Evolutionary conservation across 805 yeast species (phyloP), one percentile per base, ranked within the genome.

Genomic region (Cephaloascus fragrans): DNA sequence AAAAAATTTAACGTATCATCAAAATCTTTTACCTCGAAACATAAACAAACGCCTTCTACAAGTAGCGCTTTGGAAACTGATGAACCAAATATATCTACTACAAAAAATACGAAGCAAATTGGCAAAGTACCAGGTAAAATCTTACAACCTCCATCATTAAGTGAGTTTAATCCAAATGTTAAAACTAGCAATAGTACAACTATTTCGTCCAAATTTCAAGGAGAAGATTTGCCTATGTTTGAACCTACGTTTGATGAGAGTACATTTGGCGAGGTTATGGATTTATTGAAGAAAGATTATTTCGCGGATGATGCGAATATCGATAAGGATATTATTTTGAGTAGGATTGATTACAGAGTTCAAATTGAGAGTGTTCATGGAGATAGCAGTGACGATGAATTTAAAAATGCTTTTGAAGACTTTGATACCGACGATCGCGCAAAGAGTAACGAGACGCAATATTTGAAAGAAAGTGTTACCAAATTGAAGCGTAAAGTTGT

Each of bases 271-370:
- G 32, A 19, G 3, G n/a, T 19, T 6, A 32, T 32, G 18, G 16
- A 17, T n/a, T 20, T 20, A 4, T n/a, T 26, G 12, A 19, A 26
- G 4, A 36, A 26, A 18, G 26, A 9, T 9, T 20, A 37, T 18
- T n/a, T 34, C 29, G n/a, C 31, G 10, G 39, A 35, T 19, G 51
- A 42, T 9, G 47, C 48, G 4, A 43, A 28, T 44, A 38, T 23
- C 28, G 28, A 23, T 8, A 23, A 23, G 12, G 28, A 23, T 23
- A 6, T 23, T 8, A 8, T 23, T 8, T 8, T 12, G 12, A 8
- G 10, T 8, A n/a, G n/a, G n/a, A n/a, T n/a, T n/a, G n/a, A n/a
- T n/a, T n/a, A n/a, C n/a, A n/a, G n/a, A n/a, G n/a, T n/a, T n/a
- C n/a, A n/a, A n/a, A n/a, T n/a, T n/a, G n/a, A n/a, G n/a, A n/a